These are phyloP conservation scores for Fusarium scirpi DNA, from an alignment of 2,329 filamentous ascomycete species.

Conservation along the genomic window DNA sequence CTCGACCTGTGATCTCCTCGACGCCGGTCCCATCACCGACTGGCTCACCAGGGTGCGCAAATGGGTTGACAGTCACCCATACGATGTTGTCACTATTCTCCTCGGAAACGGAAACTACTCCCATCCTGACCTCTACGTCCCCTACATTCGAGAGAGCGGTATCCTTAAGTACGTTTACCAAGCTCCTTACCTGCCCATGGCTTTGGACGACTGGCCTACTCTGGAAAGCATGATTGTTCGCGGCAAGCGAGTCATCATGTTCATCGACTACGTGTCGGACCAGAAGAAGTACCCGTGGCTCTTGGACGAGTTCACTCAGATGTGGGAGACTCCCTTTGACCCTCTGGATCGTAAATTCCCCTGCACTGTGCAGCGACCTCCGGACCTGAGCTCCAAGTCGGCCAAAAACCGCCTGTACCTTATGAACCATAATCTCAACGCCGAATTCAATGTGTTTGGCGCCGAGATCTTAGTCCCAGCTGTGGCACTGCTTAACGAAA, in stretches of 20 bases:
- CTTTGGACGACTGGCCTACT: slow-evolving; percentile 83
- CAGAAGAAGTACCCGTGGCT: slow-evolving; percentile 84
- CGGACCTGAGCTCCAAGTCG: slow-evolving; percentile 66
- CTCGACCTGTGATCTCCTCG: slow-evolving; percentile 82
- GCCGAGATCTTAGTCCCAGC: slow-evolving; percentile 77
- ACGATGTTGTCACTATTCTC: slow-evolving; percentile 88
- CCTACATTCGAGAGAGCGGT: slow-evolving; percentile 77
- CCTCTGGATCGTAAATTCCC: slow-evolving; percentile 75
- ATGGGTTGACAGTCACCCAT: slow-evolving; percentile 83
- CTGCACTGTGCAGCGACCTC: slow-evolving; percentile 82
- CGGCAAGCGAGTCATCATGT: slow-evolving; percentile 79
- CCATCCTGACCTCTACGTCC: slow-evolving; percentile 71
- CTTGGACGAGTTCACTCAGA: slow-evolving; percentile 85
- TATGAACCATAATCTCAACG: slow-evolving; percentile 92
- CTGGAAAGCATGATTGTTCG: slow-evolving; percentile 79
- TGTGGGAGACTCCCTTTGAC: slow-evolving; percentile 93
- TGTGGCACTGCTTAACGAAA: slow-evolving; percentile 74
- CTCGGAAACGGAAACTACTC: slow-evolving; percentile 86
- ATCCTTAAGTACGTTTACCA: slow-evolving; percentile 79
- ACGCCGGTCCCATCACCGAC: slow-evolving; percentile 80
- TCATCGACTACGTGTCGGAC: slow-evolving; percentile 88
- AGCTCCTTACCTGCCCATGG: slow-evolving; percentile 78
- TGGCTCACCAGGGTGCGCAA: slow-evolving; percentile 76
- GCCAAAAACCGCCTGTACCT: slow-evolving; percentile 78
- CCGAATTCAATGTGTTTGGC: slow-evolving; percentile 76